phyloP scores from a whole-genome alignment of 75 land plant species.

The Picea sitchensis region DNA sequence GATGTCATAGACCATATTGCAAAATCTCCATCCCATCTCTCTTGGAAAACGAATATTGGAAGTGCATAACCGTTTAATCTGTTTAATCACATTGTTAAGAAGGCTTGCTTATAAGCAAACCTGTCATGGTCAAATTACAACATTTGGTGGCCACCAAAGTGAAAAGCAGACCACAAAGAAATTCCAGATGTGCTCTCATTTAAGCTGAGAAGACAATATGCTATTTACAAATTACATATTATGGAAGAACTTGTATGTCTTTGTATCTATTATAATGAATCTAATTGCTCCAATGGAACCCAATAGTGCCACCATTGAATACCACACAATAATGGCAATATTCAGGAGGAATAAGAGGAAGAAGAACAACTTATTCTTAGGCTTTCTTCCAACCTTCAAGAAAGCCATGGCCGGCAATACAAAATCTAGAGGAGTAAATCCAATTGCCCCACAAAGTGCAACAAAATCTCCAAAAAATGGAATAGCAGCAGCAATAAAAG shows the following conservation, averaged over 20 bases:
- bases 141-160: too few species aligned
- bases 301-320: slow-evolving; percentile 44
- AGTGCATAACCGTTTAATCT: too few species aligned
- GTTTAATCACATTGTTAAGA: too few species aligned
- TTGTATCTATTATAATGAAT: slow-evolving; percentile 31
- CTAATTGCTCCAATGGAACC: slow-evolving; percentile 59
- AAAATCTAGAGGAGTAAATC: slow-evolving; percentile 67
- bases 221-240: slow-evolving; percentile 25
- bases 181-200: not conserved
- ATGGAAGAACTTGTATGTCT: slow-evolving; percentile 45
- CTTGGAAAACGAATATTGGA: too few species aligned
- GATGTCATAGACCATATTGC: too few species aligned
- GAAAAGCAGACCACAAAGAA: not conserved
- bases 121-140: too few species aligned
- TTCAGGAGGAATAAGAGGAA: slow-evolving; percentile 20
- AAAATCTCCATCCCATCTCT: too few species aligned
- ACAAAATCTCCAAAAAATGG: slow-evolving; percentile 75
- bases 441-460: slow-evolving; percentile 62
- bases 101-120: too few species aligned
- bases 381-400: slow-evolving; percentile 36
- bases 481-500: slow-evolving; percentile 48
- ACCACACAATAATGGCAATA: slow-evolving; percentile 27
- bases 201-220: not conserved
- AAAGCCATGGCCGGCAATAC: slow-evolving; percentile 49
- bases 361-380: slow-evolving; percentile 19